A percentile compares a stretch with the other conserved stretches of the same genome.
Evolutionary conservation across 2,329 filamentous ascomycete species (phyloP).

Genomic region (Cyphellophora attinorum): DNA sequence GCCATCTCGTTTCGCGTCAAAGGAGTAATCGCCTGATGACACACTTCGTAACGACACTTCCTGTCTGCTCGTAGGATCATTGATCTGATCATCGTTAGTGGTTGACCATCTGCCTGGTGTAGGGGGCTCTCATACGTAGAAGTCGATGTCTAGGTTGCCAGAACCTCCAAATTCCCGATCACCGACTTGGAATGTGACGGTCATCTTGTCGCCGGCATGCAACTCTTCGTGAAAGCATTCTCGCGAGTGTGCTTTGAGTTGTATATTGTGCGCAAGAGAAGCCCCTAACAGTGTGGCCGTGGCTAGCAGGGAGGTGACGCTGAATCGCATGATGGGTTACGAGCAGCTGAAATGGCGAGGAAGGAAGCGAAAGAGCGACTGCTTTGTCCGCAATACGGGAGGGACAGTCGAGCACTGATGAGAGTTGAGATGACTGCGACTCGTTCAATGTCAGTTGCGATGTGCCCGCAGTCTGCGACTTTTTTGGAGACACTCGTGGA

Average conservation of each 20-base stretch:
- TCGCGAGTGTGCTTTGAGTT: constrained; percentile 80
- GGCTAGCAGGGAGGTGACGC: constrained; percentile 31
- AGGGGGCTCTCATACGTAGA: constrained; percentile 62
- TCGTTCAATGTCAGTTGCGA: too few species aligned
- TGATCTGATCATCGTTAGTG: constrained; percentile 46
- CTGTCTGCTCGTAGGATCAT: constrained; percentile 65
- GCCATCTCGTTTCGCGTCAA: constrained; percentile 75
- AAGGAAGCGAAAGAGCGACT: too few species aligned
- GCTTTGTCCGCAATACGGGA: too few species aligned
- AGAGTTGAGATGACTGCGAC: too few species aligned
- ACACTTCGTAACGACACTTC: constrained; percentile 71
- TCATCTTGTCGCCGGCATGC: constrained; percentile 95
- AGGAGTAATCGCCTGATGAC: constrained; percentile 87
- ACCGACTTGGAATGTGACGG: constrained; percentile 94
- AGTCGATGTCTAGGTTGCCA: constrained; percentile 92
- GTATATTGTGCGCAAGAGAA: constrained; percentile 82
- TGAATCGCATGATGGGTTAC: constrained; percentile 28
- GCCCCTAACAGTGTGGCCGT: constrained; percentile 50
- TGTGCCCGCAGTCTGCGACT: too few species aligned
- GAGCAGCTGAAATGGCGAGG: too few species aligned
- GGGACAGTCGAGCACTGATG: too few species aligned
- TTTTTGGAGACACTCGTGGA: too few species aligned
- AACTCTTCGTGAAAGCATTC: constrained; percentile 97
- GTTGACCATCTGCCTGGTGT: neutral
- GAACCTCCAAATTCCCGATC: constrained; percentile 92